These are phyloP conservation scores for Echinochloa phyllopogon DNA, from an alignment of 176 grass and related monocot species.

Conservation along the genomic window DNA sequence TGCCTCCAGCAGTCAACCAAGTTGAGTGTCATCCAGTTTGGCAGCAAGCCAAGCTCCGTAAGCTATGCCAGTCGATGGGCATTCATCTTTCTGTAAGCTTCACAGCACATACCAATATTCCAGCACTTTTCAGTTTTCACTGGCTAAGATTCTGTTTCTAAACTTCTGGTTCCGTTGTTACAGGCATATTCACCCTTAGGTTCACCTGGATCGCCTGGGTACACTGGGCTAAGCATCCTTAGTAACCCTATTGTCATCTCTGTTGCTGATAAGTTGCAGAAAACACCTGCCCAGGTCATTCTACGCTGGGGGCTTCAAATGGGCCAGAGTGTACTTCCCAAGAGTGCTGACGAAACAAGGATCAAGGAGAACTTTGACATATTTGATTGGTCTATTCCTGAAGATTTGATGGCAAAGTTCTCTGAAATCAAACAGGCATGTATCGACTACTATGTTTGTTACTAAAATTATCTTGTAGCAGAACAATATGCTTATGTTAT, in stretches of 20 bases:
- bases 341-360: constrained; percentile 53
- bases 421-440: constrained; percentile 53
- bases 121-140: background rate
- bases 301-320: constrained; percentile 65
- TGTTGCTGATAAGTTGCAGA: constrained; percentile 53
- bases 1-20: constrained; percentile 62
- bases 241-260: constrained; percentile 38
- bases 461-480: background rate
- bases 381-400: constrained; percentile 63
- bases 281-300: constrained; percentile 59
- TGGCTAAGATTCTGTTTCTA: background rate
- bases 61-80: constrained; percentile 47
- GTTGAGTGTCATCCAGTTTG: constrained; percentile 62
- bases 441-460: background rate
- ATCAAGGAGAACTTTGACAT: constrained; percentile 55
- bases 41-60: constrained; percentile 54
- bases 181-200: constrained; percentile 63
- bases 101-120: background rate
- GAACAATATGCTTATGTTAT: background rate
- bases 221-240: constrained; percentile 36
- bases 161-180: background rate
- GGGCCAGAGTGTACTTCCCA: constrained; percentile 59
- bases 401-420: constrained; percentile 53
- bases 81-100: constrained; percentile 69
- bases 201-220: constrained; percentile 43